A percentile compares a stretch with the other conserved stretches of the same genome.
Conservation (phyloP, 176 grass and related monocot genomes). For the Aegilops umbellulata region DNA sequence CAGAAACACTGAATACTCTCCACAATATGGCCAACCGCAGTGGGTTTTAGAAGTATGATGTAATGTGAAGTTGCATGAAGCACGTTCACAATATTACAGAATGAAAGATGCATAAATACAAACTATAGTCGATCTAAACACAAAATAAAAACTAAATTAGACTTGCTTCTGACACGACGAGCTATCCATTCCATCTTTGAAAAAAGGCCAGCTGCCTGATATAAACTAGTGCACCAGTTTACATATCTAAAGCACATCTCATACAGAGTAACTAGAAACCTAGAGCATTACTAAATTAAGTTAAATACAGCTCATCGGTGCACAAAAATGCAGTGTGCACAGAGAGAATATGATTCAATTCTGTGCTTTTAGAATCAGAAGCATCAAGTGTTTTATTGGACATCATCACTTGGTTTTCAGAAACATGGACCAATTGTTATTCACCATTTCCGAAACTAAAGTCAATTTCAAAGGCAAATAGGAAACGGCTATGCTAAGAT, state of each 20-base stretch:
- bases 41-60: background rate
- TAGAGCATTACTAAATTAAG: background rate
- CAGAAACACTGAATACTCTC: background rate
- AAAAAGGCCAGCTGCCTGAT: no score
- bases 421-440: conserved; percentile 44
- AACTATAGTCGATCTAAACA: background rate
- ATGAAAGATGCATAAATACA: background rate
- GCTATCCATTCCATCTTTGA: background rate
- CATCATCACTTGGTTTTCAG: conserved; percentile 41
- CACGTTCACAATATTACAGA: background rate
- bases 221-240: background rate
- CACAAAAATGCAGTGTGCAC: no score
- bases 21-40: background rate
- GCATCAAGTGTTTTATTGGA: background rate
- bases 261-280: background rate
- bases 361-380: conserved; percentile 27
- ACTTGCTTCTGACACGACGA: background rate
- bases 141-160: background rate
- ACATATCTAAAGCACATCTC: background rate
- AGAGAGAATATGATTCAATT: background rate
- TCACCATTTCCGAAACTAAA: conserved; percentile 9
- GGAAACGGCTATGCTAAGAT: no score
- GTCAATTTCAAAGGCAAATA: no score
- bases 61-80: background rate
- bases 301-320: no score